phyloP scores from a whole-genome alignment of 306 rosid species.

The Crotalaria pallida region DNA sequence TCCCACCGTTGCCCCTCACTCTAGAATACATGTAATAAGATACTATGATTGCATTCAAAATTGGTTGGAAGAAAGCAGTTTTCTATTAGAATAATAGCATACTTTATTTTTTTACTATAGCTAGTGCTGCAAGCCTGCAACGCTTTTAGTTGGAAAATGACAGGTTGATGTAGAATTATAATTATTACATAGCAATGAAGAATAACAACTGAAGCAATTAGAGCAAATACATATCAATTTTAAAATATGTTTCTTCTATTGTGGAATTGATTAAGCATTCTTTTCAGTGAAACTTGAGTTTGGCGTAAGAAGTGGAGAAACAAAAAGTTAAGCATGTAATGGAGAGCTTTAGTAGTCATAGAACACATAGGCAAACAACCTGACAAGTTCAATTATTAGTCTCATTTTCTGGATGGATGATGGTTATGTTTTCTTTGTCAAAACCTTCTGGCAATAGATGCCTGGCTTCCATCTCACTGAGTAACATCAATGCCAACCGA shows the following conservation, averaged over 20 bases:
- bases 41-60: neutral
- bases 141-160: neutral
- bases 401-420: constrained; percentile 8
- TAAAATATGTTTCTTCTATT: neutral
- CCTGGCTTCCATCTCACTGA: constrained; percentile 43
- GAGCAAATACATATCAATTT: constrained; percentile 6
- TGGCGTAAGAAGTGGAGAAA: neutral
- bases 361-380: neutral
- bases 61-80: neutral
- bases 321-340: constrained; percentile 10
- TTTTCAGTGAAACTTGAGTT: neutral
- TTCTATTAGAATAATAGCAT: neutral
- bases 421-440: constrained; percentile 30
- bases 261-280: neutral
- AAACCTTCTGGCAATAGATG: constrained; percentile 36
- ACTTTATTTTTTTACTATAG: neutral
- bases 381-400: constrained; percentile 20
- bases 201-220: neutral
- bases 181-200: neutral
- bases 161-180: neutral
- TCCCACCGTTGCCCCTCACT: neutral
- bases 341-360: constrained; percentile 3
- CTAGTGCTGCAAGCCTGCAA: neutral
- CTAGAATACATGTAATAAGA: neutral
- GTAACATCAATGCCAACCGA: constrained; percentile 28